These are phyloP conservation scores for Hibiscus trionum DNA, from an alignment of 345 rosid species.

Conservation along the genomic window DNA sequence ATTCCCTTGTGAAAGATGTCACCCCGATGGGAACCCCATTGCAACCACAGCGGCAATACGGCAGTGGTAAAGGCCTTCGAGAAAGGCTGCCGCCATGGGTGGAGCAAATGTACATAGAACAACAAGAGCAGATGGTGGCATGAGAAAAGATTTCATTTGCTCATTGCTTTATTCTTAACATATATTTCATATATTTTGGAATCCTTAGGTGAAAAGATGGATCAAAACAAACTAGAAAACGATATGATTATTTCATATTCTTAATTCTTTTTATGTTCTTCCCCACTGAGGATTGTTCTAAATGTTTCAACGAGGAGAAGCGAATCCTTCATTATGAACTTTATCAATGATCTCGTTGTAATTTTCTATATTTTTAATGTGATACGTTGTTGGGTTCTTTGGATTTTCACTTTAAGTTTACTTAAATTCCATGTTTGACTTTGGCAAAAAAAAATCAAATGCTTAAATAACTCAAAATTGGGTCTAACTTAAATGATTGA, in stretches of 20 bases:
- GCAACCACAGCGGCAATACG: slow-evolving; percentile 2
- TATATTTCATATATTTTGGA: slow-evolving; percentile 10
- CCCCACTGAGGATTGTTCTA: neutral
- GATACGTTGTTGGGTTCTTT: too few species aligned
- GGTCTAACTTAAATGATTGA: too few species aligned
- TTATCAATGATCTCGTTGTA: neutral
- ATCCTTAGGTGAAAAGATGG: slow-evolving; percentile 8
- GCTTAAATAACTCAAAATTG: too few species aligned
- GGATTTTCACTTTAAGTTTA: too few species aligned
- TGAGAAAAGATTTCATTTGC: slow-evolving; percentile 25
- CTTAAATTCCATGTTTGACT: too few species aligned
- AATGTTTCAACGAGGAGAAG: neutral
- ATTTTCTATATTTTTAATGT: too few species aligned
- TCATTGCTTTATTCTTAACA: neutral
- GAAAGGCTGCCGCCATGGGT: slow-evolving; percentile 55
- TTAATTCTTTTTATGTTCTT: neutral
- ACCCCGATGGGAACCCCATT: slow-evolving; percentile 26
- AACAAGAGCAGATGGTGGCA: slow-evolving; percentile 84
- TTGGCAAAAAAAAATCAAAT: too few species aligned
- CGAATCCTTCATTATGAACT: neutral
- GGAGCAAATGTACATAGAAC: slow-evolving; percentile 80
- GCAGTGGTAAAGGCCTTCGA: slow-evolving; percentile 20
- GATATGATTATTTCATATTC: neutral
- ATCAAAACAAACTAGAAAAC: neutral
- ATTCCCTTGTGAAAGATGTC: slow-evolving; percentile 66